phyloP scores from a whole-genome alignment of 148 eudicot genomes.

The Chenopodium berlandieri region DNA sequence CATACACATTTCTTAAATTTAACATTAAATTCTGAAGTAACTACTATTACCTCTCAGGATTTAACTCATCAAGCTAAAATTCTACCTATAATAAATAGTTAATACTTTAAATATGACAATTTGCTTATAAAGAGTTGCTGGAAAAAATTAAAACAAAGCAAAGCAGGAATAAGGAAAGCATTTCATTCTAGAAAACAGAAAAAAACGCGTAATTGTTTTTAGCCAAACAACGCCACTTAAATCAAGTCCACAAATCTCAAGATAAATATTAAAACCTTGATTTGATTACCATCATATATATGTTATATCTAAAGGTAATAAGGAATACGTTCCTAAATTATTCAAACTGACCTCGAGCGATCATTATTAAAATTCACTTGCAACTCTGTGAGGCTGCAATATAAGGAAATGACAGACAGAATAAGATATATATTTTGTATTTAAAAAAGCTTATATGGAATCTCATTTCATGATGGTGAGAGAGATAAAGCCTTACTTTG shows the following conservation, averaged over 20 bases:
- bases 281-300: background rate
- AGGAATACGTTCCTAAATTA: background rate
- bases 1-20: background rate
- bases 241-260: background rate
- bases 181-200: background rate
- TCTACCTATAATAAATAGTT: background rate
- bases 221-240: background rate
- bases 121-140: background rate
- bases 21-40: background rate
- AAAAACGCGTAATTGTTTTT: background rate
- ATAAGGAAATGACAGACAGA: constrained; percentile 11
- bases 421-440: constrained; percentile 11
- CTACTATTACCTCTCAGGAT: background rate
- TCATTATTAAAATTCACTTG: constrained; percentile 48
- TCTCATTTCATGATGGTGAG: background rate
- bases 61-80: background rate
- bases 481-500: constrained; percentile 29
- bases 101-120: background rate
- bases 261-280: background rate
- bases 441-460: background rate
- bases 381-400: constrained; percentile 37
- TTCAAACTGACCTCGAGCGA: constrained; percentile 35
- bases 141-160: background rate
- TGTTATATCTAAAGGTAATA: background rate
- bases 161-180: background rate